These are phyloP conservation scores for Russula vinacea DNA, from an alignment of 768 basidiomycete genomes.

Conservation along the genomic window DNA sequence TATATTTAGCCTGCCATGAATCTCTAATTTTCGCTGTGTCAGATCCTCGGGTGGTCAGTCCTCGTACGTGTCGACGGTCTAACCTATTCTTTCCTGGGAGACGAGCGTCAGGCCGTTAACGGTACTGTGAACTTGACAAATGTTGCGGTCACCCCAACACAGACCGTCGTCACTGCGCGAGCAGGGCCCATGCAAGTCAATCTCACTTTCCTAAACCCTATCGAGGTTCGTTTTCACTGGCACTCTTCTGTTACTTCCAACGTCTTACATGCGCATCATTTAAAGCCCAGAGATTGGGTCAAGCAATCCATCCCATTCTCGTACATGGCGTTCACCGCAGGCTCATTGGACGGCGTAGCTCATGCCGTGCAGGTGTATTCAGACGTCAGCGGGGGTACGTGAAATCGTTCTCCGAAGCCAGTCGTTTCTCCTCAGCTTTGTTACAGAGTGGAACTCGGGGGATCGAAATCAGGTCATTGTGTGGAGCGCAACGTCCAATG, in stretches of 20 bases:
- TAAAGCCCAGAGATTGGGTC: slow-evolving; percentile 39
- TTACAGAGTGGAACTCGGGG: slow-evolving; percentile 32
- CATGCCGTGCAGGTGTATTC: slow-evolving; percentile 42
- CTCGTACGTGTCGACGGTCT: slow-evolving; percentile 17
- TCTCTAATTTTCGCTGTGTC: not conserved
- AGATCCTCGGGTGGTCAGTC: slow-evolving; percentile 24
- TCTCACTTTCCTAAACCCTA: slow-evolving; percentile 42
- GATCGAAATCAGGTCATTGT: slow-evolving; percentile 13
- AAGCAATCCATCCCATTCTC: slow-evolving; percentile 43
- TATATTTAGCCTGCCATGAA: not conserved
- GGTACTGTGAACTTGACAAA: slow-evolving; percentile 28
- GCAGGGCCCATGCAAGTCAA: slow-evolving; percentile 41
- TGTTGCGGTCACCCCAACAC: slow-evolving; percentile 39
- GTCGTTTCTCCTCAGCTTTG: not conserved
- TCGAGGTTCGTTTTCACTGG: slow-evolving; percentile 37
- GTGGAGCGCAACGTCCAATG: slow-evolving; percentile 11
- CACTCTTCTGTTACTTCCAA: not conserved
- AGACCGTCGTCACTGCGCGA: slow-evolving; percentile 36
- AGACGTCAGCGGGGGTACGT: slow-evolving; percentile 41
- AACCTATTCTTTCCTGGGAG: slow-evolving; percentile 30
- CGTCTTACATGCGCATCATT: not conserved
- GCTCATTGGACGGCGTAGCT: slow-evolving; percentile 35
- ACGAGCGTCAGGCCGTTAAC: slow-evolving; percentile 1
- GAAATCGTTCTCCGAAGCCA: not conserved
- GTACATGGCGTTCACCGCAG: slow-evolving; percentile 38